Evolutionary conservation across 768 basidiomycete species (phyloP).

Genomic region (Rhodotorula paludigena): DNA sequence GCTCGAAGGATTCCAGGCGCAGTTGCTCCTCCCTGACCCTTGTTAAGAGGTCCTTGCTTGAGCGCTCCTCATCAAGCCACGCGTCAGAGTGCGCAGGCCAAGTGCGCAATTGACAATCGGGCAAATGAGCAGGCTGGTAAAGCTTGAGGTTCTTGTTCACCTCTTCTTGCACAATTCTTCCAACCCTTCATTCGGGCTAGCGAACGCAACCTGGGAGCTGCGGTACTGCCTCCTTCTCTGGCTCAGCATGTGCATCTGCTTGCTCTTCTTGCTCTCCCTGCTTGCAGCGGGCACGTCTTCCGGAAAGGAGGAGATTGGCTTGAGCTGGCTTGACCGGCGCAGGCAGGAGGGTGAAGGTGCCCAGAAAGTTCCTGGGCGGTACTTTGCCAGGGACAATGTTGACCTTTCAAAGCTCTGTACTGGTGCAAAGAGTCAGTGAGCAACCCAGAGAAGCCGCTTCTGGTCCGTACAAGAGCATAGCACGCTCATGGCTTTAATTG

Average conservation of each 20-base stretch:
- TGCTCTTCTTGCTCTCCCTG: slow-evolving; percentile 77
- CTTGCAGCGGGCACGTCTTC: slow-evolving; percentile 55
- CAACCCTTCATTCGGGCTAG: slow-evolving; percentile 43
- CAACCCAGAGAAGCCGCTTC: neutral
- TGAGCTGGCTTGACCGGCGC: slow-evolving; percentile 58
- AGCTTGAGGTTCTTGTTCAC: slow-evolving; percentile 64
- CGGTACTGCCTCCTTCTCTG: slow-evolving; percentile 81
- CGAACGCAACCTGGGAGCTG: slow-evolving; percentile 58
- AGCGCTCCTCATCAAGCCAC: slow-evolving; percentile 66
- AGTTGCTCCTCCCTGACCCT: slow-evolving; percentile 86
- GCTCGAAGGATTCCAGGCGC: slow-evolving; percentile 88
- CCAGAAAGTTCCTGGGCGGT: slow-evolving; percentile 68
- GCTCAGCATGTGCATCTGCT: slow-evolving; percentile 88
- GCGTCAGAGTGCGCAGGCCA: slow-evolving; percentile 52
- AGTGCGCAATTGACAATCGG: slow-evolving; percentile 42
- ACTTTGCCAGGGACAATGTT: slow-evolving; percentile 58
- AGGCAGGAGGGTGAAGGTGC: slow-evolving; percentile 83
- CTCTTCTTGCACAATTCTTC: slow-evolving; percentile 40
- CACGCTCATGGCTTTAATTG: neutral
- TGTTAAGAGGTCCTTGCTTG: slow-evolving; percentile 70
- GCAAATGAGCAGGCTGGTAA: slow-evolving; percentile 57
- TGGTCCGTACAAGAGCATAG: slow-evolving; percentile 11
- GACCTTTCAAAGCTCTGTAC: slow-evolving; percentile 2
- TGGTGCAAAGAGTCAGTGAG: neutral
- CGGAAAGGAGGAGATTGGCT: slow-evolving; percentile 59